A percentile compares a stretch with the other conserved stretches of the same genome.
These are phyloP conservation scores for Alternaria dauci DNA, from an alignment of 2,329 filamentous ascomycete genomes.

Conservation along the genomic window DNA sequence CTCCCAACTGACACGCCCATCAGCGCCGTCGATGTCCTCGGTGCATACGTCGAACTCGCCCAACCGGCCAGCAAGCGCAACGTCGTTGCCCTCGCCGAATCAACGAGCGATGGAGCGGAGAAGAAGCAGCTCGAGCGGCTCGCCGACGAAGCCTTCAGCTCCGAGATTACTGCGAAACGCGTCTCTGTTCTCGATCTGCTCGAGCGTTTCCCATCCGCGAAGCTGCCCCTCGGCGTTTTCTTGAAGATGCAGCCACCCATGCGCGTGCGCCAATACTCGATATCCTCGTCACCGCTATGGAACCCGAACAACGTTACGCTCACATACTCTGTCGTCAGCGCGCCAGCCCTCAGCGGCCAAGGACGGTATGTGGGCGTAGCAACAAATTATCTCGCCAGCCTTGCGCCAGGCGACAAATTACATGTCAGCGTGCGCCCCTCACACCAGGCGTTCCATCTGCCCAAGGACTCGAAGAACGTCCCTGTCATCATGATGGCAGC, in stretches of 20 bases:
- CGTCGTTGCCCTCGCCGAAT: slow-evolving; percentile 60
- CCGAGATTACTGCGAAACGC: slow-evolving; percentile 60
- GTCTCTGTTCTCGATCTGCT: slow-evolving; percentile 74
- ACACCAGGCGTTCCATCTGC: slow-evolving; percentile 55
- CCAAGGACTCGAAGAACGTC: slow-evolving; percentile 51
- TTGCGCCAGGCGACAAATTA: slow-evolving; percentile 53
- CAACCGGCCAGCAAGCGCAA: slow-evolving; percentile 76
- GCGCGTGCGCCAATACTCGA: slow-evolving; percentile 80
- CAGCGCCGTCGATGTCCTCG: slow-evolving; percentile 69
- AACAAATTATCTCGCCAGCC: slow-evolving; percentile 53
- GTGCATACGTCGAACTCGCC: slow-evolving; percentile 75
- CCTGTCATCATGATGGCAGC: slow-evolving; percentile 54
- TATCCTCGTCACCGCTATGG: slow-evolving; percentile 75
- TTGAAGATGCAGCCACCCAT: slow-evolving; percentile 78
- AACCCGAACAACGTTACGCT: slow-evolving; percentile 67
- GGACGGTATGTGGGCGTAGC: slow-evolving; percentile 57
- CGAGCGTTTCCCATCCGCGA: slow-evolving; percentile 65
- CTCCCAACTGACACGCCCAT: slow-evolving; percentile 70
- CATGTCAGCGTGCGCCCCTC: slow-evolving; percentile 55
- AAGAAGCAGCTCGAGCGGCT: slow-evolving; percentile 62
- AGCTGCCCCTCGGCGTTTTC: slow-evolving; percentile 71
- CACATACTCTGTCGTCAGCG: slow-evolving; percentile 72
- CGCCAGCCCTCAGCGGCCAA: slow-evolving; percentile 58
- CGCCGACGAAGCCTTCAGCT: slow-evolving; percentile 50
- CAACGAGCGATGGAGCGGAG: slow-evolving; percentile 58